Conservation (phyloP, 2,329 filamentous ascomycete genomes). For the Thelonectria rubi region DNA sequence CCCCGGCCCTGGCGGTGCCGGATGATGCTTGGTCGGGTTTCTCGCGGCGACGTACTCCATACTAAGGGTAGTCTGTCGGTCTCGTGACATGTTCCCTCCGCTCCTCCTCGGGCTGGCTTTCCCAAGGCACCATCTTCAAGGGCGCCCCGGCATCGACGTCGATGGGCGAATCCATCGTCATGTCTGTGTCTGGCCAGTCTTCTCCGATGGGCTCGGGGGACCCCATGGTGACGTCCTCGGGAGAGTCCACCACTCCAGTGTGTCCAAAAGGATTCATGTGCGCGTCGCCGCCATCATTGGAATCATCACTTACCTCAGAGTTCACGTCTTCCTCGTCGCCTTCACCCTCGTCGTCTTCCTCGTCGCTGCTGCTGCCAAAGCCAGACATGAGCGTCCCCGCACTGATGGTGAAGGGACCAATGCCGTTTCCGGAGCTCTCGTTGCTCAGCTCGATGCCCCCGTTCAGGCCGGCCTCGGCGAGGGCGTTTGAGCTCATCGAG, state of each 20-base stretch:
- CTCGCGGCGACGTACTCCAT: constrained; percentile 28
- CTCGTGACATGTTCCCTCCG: constrained; percentile 35
- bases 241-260: constrained; percentile 40
- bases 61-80: constrained; percentile 35
- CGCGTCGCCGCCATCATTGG: constrained; percentile 41
- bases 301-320: constrained; percentile 68
- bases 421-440: constrained; percentile 72
- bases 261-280: constrained; percentile 41
- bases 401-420: constrained; percentile 76
- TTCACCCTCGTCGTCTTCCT: constrained; percentile 95
- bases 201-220: constrained; percentile 43
- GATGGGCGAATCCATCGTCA: constrained; percentile 38
- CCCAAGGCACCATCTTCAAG: constrained; percentile 17
- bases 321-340: constrained; percentile 80
- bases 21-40: constrained; percentile 27
- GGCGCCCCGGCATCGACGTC: constrained; percentile 27
- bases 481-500: constrained; percentile 67
- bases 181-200: constrained; percentile 34
- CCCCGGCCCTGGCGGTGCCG: constrained; percentile 14
- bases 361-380: constrained; percentile 93
- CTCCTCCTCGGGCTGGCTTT: constrained; percentile 32
- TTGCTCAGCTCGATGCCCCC: constrained; percentile 72
- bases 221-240: constrained; percentile 46
- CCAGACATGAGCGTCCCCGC: constrained; percentile 83
- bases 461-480: constrained; percentile 84